Percentiles rank a stretch among this genome's conserved stretches.
Conservation (phyloP, 202 grass and related monocot species). For the Setaria viridis region DNA sequence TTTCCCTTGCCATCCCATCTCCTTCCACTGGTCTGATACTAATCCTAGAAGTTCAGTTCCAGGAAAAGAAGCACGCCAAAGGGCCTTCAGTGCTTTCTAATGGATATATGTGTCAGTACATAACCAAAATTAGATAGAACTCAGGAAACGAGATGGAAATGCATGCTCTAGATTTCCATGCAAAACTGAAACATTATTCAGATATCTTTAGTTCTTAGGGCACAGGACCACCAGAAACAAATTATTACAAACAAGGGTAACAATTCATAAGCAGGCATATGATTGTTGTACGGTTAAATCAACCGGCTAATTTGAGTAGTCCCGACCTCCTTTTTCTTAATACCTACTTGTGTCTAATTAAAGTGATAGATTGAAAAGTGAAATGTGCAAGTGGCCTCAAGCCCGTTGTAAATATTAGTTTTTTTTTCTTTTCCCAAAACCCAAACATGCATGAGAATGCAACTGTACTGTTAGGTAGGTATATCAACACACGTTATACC, state of each 20-base stretch:
- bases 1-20: conserved; percentile 99
- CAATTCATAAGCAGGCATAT: conserved; percentile 15
- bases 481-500: background rate
- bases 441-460: background rate
- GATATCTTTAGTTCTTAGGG: conserved; percentile 2
- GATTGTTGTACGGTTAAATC: conserved; percentile 9
- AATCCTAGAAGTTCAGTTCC: conserved; percentile 77
- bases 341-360: background rate
- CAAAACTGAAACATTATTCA: background rate
- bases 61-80: conserved; percentile 94
- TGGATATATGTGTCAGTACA: conserved; percentile 14
- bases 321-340: background rate
- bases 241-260: conserved; percentile 9
- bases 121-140: conserved; percentile 23
- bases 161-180: background rate
- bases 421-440: background rate
- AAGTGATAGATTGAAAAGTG: conserved; percentile 10
- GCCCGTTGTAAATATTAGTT: background rate
- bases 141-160: conserved; percentile 17
- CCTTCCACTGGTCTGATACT: conserved; percentile 99
- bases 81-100: conserved; percentile 80
- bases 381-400: background rate
- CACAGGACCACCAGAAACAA: conserved; percentile 8
- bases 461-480: background rate
- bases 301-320: conserved; percentile 12